Evolutionary conservation across 2,329 filamentous ascomycete species (phyloP).

Genomic region (Phaeosphaeriaceae sp.): DNA sequence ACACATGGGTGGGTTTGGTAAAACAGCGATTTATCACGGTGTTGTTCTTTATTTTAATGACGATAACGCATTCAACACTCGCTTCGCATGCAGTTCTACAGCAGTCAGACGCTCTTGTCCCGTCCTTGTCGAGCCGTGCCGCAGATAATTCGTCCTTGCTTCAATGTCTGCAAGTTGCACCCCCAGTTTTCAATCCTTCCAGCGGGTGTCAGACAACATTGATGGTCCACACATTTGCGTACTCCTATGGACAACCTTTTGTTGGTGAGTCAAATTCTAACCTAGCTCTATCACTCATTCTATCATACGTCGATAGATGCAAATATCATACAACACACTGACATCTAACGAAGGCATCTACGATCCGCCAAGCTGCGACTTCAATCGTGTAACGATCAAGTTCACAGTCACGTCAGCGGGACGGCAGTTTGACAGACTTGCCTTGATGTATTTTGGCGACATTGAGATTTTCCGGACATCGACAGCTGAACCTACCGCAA

Average conservation of each 20-base stretch:
- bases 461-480: constrained; percentile 84
- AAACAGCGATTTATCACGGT: constrained; percentile 16
- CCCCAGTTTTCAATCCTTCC: constrained; percentile 66
- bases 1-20: constrained; percentile 15
- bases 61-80: constrained; percentile 34
- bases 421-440: constrained; percentile 79
- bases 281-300: not conserved
- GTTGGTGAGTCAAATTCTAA: constrained; percentile 61
- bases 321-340: not conserved
- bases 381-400: constrained; percentile 79
- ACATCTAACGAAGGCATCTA: constrained; percentile 62
- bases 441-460: constrained; percentile 77
- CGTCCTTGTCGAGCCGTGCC: constrained; percentile 28
- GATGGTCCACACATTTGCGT: constrained; percentile 75
- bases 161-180: constrained; percentile 74
- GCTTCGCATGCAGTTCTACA: constrained; percentile 28
- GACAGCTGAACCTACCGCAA: constrained; percentile 76
- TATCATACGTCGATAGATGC: not conserved
- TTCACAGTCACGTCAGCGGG: constrained; percentile 76
- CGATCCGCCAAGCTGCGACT: constrained; percentile 71
- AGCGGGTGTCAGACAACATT: constrained; percentile 63
- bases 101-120: constrained; percentile 16
- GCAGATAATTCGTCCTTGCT: constrained; percentile 50
- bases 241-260: constrained; percentile 77
- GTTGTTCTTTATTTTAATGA: constrained; percentile 46